Base-by-base conservation (phyloP, 805 yeast species). In the Candida ortonii region DNA sequence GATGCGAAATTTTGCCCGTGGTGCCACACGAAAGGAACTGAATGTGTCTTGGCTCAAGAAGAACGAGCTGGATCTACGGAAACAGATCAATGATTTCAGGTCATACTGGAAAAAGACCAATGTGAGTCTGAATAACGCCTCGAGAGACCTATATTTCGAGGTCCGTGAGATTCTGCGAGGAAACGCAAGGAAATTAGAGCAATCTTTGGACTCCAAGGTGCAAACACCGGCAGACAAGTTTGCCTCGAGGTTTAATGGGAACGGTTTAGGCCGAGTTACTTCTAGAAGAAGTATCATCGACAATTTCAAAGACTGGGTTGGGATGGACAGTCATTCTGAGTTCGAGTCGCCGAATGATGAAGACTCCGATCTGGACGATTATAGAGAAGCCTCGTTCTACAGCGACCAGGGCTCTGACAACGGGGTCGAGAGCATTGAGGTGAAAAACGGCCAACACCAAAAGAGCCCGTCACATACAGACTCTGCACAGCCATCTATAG, bases 31-130 rank as follows among this genome's bases (percentile, higher is more conserved):
- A 55, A 87, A 93, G 59, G 98, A 93, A 54, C 74, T 93, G 52
- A 93, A 93, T 55, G 97, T 93, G 14, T 84, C 95, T 19, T 93
- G 98, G 98, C 71, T 93, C 50, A 93, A 93, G 65, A 93, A 93
- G 63, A 93, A 93, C 61, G 98, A 93, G 65, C 70, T 93, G 49
- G 98, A 93, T 44, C 74, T 93, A 64, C 88, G 85, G 60, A 86
- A 88, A 50, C 96, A 89, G 55, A 82, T 93, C 42, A 76, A 68
- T 43, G 96, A 87, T 44, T 90, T 93, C 65, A 71, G 96, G 48
- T 75, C 84, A 16, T 85, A 86, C 50, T 84, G 93, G 82, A 78
- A 78, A 57, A 80, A 77, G 55, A 81, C 86, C 50, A 84, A 78
- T 50, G 71, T 68, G 39, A 76, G 72, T 52, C 60, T 79, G 46